Conservation (phyloP, 2,329 filamentous ascomycete species). For the Xylaria digitata region DNA sequence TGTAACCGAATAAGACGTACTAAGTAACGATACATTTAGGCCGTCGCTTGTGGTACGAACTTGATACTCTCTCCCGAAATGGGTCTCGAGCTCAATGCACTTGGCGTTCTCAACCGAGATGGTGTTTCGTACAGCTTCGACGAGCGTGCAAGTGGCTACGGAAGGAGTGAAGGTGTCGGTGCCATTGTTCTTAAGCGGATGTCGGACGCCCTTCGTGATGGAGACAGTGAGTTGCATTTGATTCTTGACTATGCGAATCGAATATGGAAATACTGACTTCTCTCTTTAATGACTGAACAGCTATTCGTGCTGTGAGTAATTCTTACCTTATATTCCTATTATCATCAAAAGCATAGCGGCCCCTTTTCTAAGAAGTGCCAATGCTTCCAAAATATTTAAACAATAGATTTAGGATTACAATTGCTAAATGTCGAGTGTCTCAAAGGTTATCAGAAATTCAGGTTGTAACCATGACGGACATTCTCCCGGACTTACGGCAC, state of each 20-base stretch:
- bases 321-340: neutral
- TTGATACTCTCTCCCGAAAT: conserved; percentile 22
- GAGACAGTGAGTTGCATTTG: conserved; percentile 15
- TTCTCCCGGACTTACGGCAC: conserved; percentile 16
- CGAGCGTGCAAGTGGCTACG: conserved; percentile 21
- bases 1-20: neutral
- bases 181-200: conserved; percentile 23
- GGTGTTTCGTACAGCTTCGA: conserved; percentile 23
- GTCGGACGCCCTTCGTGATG: conserved; percentile 22
- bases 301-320: conserved; percentile 23
- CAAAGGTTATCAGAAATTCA: conserved; percentile 20
- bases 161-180: conserved; percentile 23
- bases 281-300: neutral
- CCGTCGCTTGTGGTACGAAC: conserved; percentile 18
- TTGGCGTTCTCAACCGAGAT: conserved; percentile 18
- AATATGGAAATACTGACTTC: neutral
- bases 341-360: no score
- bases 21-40: conserved; percentile 3
- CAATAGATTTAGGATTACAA: neutral
- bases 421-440: neutral
- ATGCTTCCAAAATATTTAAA: no score
- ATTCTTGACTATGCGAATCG: neutral
- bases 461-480: conserved; percentile 24
- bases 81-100: conserved; percentile 18
- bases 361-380: no score